phyloP scores from a whole-genome alignment of 108 stramenopile species.

The Cyclotella distinguenda region DNA sequence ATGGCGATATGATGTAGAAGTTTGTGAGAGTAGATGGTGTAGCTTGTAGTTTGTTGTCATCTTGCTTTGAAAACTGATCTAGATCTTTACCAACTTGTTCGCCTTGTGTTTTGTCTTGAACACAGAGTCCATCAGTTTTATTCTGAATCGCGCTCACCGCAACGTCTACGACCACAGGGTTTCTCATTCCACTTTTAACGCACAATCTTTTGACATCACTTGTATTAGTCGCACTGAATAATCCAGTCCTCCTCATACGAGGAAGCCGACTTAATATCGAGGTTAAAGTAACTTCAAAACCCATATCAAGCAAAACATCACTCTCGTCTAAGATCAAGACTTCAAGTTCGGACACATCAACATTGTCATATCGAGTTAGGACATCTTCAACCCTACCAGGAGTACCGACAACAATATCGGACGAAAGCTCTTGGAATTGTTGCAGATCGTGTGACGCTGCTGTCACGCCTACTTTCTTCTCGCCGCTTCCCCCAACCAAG shows the following conservation, averaged over 20 bases:
- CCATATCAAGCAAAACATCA: constrained; percentile 94
- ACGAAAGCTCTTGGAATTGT: constrained; percentile 61
- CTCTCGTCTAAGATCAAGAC: constrained; percentile 95
- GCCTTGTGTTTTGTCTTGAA: background rate
- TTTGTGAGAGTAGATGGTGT: constrained; percentile 91
- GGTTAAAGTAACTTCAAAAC: constrained; percentile 83
- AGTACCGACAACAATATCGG: constrained; percentile 93
- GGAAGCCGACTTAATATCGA: constrained; percentile 85
- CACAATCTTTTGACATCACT: constrained; percentile 74
- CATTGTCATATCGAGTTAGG: constrained; percentile 72
- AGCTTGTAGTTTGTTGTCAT: constrained; percentile 44
- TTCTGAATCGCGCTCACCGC: constrained; percentile 49
- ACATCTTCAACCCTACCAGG: constrained; percentile 96
- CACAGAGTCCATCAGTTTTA: background rate
- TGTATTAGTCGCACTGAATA: constrained; percentile 93
- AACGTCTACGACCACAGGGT: constrained; percentile 94
- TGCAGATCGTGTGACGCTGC: constrained; percentile 81
- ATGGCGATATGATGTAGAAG: constrained; percentile 77
- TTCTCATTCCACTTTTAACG: constrained; percentile 92
- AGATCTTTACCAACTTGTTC: constrained; percentile 5
- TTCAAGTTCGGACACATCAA: constrained; percentile 85
- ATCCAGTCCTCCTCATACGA: constrained; percentile 94
- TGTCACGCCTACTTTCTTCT: constrained; percentile 24
- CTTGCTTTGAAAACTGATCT: constrained; percentile 1
- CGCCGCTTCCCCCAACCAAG: constrained; percentile 62